Evolutionary conservation across 495 filamentous ascomycete species (phyloP), one percentile per base, ranked within the genome.

Genomic region (Geoglossum glabrum): DNA sequence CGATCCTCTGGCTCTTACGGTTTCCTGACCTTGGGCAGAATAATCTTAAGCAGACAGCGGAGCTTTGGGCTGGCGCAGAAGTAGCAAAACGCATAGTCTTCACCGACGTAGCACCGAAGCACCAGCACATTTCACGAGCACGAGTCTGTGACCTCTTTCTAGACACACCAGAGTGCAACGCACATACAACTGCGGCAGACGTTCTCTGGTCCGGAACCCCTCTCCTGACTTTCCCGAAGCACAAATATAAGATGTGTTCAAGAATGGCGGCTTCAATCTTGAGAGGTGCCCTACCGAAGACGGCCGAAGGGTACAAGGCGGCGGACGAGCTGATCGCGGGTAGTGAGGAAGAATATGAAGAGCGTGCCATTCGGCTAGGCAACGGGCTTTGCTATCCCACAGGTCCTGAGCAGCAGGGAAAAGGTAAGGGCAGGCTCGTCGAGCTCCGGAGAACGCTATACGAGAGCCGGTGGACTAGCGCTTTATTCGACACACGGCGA

Each of bases 231-330:
- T 75, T 90, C n/a, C 89, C 90, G n/a, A 79, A 90, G 31, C 92
- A 96, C 69, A 77, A 81, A 56, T 95, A 96, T 68, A 99, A 99
- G 72, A 99, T 99, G 92, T 97, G 93, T 69, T 93, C 87, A 45
- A 82, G 93, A 54, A 97, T 98, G 85, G 92, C 92, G 23, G 90
- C 90, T 38, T 90, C 86, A 15, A 97, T 98, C 61, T 74, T 98
- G 13, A 84, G 78, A 60, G 93, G 92, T 40, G 92, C 92, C 1
- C 72, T 97, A 8, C 90, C 93, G 0, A 81, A 79, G 61, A 71
- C 70, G 3, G 72, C 71, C 9, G 79, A 79, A 19, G 90, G 90
- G 11, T 72, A 70, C n/a, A 70, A 69, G 43, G 87, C 86, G 0
- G 81, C 81, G 5, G 65, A 70, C 52, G 88, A 92, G 51, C 75